Evolutionary conservation across 306 rosid species (phyloP).

Genomic region (Prunus mongolica): DNA sequence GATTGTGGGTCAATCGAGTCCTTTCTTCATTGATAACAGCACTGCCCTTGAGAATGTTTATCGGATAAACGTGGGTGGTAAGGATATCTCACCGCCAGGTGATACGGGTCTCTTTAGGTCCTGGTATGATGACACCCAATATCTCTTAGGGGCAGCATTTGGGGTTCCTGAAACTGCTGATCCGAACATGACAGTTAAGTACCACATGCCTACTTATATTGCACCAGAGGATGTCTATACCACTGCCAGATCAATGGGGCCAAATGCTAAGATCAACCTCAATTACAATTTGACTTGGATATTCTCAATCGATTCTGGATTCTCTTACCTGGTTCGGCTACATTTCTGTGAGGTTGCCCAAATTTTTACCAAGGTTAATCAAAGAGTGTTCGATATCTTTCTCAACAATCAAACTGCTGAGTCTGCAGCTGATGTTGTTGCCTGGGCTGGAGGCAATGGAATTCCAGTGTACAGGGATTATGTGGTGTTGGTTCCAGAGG

Average conservation of each 20-base stretch:
- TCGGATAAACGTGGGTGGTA: constrained; percentile 85
- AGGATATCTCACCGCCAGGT: constrained; percentile 60
- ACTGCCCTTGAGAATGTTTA: constrained; percentile 71
- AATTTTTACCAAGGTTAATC: constrained; percentile 35
- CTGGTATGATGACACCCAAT: constrained; percentile 65
- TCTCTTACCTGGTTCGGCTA: constrained; percentile 81
- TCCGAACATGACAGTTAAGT: constrained; percentile 36
- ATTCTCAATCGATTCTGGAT: constrained; percentile 66
- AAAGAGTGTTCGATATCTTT: constrained; percentile 64
- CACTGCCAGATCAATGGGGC: constrained; percentile 93
- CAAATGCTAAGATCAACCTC: constrained; percentile 34
- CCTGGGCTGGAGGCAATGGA: constrained; percentile 32
- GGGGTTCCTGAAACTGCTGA: constrained; percentile 64
- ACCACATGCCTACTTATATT: constrained; percentile 49
- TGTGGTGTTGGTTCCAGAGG: constrained; percentile 53
- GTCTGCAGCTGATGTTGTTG: constrained; percentile 47
- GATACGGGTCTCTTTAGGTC: constrained; percentile 88
- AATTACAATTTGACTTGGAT: constrained; percentile 88
- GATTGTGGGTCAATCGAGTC: constrained; percentile 41
- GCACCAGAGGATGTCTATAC: constrained; percentile 68
- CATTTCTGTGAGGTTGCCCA: constrained; percentile 73
- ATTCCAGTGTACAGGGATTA: constrained; percentile 53
- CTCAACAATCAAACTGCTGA: constrained; percentile 66
- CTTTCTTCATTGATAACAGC: constrained; percentile 45
- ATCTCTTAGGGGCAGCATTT: constrained; percentile 52